Evolutionary conservation across 495 filamentous ascomycete genomes (phyloP).

Genomic region (Aspergillus campestris): DNA sequence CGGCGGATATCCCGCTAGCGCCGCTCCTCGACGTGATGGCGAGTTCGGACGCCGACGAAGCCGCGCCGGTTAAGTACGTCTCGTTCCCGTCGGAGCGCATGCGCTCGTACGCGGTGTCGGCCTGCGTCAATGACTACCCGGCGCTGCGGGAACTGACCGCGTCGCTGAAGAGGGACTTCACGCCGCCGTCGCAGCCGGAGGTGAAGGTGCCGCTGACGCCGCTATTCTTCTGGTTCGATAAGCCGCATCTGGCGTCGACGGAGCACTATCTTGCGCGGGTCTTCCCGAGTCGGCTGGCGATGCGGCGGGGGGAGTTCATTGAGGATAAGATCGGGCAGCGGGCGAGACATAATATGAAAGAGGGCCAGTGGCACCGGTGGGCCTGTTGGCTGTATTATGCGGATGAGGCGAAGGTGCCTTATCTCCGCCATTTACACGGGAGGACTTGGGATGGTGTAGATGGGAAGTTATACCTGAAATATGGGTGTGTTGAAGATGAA

Average conservation of each 20-base stretch:
- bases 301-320: slow-evolving; percentile 5
- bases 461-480: not conserved
- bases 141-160: not conserved
- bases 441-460: not conserved
- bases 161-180: not conserved
- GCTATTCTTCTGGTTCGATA: slow-evolving; percentile 5
- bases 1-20: not conserved
- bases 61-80: not conserved
- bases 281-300: slow-evolving; percentile 3
- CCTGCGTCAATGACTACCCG: not conserved
- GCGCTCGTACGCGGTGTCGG: not conserved
- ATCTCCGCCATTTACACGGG: slow-evolving; percentile 1
- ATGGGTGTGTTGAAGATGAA: not conserved
- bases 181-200: not conserved
- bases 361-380: slow-evolving; percentile 1
- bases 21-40: not conserved
- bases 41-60: not conserved
- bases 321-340: slow-evolving; percentile 5
- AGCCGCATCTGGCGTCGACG: slow-evolving; percentile 1
- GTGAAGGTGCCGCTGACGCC: slow-evolving; percentile 1
- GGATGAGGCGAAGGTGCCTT: not conserved
- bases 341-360: slow-evolving; percentile 3
- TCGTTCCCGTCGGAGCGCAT: slow-evolving; percentile 1
- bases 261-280: slow-evolving; percentile 1
- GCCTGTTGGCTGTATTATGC: slow-evolving; percentile 4